Percentiles rank a stretch among this genome's conserved stretches.
Conservation (phyloP, 176 grass and related monocot genomes). For the Carex scoparia region DNA sequence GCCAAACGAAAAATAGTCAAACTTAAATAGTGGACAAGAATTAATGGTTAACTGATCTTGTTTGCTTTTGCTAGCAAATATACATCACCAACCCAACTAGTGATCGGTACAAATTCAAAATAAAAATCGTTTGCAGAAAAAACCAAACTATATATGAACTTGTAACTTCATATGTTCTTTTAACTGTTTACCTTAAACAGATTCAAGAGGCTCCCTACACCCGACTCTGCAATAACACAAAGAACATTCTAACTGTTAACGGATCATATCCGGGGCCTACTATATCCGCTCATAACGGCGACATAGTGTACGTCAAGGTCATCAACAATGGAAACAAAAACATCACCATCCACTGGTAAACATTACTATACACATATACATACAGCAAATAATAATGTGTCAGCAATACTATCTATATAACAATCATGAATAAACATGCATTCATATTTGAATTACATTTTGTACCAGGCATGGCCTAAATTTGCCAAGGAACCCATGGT, state of each 20-base stretch:
- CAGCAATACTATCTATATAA: not conserved
- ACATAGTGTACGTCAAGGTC: slow-evolving; percentile 43
- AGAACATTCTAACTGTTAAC: slow-evolving; percentile 54
- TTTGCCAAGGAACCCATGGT: slow-evolving; percentile 25
- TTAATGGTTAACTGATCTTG: not conserved
- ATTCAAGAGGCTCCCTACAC: slow-evolving; percentile 43
- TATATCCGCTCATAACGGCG: slow-evolving; percentile 43
- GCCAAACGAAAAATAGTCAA: not conserved
- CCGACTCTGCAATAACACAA: slow-evolving; percentile 38
- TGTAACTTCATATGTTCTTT: not conserved
- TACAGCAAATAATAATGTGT: not conserved
- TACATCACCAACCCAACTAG: not conserved
- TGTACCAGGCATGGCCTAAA: slow-evolving; percentile 29
- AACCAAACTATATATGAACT: not conserved
- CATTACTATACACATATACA: not conserved
- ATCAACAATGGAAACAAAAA: slow-evolving; percentile 50
- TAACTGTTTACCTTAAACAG: slow-evolving; percentile 16
- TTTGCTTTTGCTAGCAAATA: not conserved
- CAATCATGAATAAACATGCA: not conserved
- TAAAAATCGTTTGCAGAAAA: not conserved
- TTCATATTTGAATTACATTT: not conserved
- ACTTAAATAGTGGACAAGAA: not conserved
- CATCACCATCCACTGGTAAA: slow-evolving; percentile 68
- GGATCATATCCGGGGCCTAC: slow-evolving; percentile 58
- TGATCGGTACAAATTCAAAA: too few relatives aligned